Conservation (phyloP, 179 eudicot genomes). For the Silene vulgaris region DNA sequence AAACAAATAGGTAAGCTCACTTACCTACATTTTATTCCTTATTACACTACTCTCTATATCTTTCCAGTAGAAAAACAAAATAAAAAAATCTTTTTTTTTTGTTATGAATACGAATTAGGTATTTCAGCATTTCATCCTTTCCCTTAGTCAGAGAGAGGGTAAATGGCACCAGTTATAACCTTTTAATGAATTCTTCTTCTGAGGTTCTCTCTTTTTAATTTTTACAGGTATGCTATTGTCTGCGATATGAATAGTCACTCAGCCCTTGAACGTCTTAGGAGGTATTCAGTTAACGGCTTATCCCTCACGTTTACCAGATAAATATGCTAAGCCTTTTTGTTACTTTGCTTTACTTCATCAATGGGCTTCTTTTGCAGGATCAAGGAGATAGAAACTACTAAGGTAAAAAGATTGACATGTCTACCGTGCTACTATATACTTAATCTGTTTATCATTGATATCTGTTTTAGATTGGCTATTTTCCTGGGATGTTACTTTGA, state of each 20-base stretch:
- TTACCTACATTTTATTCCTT: not conserved
- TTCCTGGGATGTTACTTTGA: not conserved
- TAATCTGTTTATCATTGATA: not conserved
- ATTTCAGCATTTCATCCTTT: not conserved
- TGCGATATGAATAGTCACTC: constrained; percentile 66
- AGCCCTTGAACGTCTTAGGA: constrained; percentile 79
- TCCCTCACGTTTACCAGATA: constrained; percentile 5
- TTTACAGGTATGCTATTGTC: constrained; percentile 69
- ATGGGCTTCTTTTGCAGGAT: constrained; percentile 47
- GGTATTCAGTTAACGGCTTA: constrained; percentile 34
- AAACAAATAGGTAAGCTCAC: not conserved
- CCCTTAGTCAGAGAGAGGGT: not conserved
- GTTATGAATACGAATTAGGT: not conserved
- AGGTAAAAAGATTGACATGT: constrained; percentile 44
- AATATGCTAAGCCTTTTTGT: not conserved
- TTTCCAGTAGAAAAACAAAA: not conserved
- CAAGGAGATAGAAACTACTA: constrained; percentile 54
- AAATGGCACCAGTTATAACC: not conserved
- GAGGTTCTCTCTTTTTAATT: not conserved
- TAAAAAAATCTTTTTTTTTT: not conserved
- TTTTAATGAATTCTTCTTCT: not conserved
- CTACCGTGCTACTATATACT: constrained; percentile 9
- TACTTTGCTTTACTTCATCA: constrained; percentile 16
- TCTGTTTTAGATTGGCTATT: not conserved
- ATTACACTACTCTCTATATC: not conserved